phyloP scores from a whole-genome alignment of 768 basidiomycete genomes.

The Lentinula sp. region DNA sequence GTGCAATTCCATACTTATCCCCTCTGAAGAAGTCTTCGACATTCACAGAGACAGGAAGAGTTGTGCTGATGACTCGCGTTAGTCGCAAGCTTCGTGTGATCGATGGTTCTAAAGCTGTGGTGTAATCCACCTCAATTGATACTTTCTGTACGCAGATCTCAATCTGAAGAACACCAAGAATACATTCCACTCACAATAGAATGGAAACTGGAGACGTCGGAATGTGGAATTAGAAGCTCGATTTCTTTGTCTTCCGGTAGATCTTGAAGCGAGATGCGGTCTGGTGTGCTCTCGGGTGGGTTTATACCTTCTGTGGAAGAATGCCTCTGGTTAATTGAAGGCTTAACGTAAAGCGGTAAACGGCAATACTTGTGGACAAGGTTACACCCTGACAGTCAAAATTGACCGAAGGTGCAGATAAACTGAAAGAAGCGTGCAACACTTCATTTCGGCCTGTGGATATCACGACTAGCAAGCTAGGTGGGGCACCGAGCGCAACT shows the following conservation, averaged over 20 bases:
- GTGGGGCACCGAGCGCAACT: slow-evolving; percentile 64
- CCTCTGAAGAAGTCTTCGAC: slow-evolving; percentile 97
- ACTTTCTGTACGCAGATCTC: slow-evolving; percentile 48
- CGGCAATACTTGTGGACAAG: slow-evolving; percentile 20
- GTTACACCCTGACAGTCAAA: slow-evolving; percentile 39
- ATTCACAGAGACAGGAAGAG: slow-evolving; percentile 84
- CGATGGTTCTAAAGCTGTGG: slow-evolving; percentile 45
- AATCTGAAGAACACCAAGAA: not conserved
- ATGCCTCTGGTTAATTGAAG: not conserved
- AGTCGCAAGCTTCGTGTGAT: slow-evolving; percentile 48
- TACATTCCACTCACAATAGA: slow-evolving; percentile 43
- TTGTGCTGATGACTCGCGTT: slow-evolving; percentile 52
- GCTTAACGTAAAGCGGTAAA: not conserved
- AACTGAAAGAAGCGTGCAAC: slow-evolving; percentile 42
- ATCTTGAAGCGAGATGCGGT: slow-evolving; percentile 40
- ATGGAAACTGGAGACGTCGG: slow-evolving; percentile 54
- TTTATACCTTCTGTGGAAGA: not conserved
- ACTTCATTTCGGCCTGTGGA: slow-evolving; percentile 66
- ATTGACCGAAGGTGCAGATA: slow-evolving; percentile 50
- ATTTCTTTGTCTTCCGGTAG: slow-evolving; percentile 40
- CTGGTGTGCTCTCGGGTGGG: slow-evolving; percentile 30
- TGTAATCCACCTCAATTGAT: slow-evolving; percentile 61
- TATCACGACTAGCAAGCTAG: slow-evolving; percentile 50
- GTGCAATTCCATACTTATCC: slow-evolving; percentile 46
- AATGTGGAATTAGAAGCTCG: slow-evolving; percentile 57